phyloP scores from a whole-genome alignment of 306 rosid genomes.

The Luffa acutangula region DNA sequence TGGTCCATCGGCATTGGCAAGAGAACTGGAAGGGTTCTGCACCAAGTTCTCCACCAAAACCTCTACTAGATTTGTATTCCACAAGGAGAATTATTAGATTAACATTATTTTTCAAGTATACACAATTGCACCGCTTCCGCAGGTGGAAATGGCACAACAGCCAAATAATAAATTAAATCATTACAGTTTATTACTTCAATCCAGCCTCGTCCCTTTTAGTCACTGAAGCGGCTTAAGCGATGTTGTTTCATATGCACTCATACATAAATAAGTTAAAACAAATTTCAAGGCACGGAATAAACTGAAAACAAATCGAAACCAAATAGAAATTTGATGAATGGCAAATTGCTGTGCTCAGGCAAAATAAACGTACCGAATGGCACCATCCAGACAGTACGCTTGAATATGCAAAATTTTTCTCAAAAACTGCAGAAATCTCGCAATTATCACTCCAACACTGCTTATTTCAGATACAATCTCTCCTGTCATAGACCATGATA shows the following conservation, averaged over 20 bases:
- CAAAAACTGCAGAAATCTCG: background rate
- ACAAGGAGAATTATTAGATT: conserved; percentile 53
- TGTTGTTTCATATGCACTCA: background rate
- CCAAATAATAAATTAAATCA: background rate
- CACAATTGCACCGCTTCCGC: background rate
- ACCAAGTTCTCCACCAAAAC: conserved; percentile 77
- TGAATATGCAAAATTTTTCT: background rate
- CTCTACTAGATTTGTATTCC: conserved; percentile 69
- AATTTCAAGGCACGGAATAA: background rate
- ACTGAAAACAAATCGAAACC: background rate
- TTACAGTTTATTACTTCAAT: background rate
- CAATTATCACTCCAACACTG: background rate
- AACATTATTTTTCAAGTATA: background rate
- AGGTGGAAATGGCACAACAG: background rate
- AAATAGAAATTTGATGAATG: background rate
- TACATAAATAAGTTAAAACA: background rate
- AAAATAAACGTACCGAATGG: background rate
- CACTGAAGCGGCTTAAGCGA: background rate
- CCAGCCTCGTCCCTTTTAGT: background rate
- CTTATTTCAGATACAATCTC: background rate
- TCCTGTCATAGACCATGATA: background rate
- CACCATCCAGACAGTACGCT: background rate
- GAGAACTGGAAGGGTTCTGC: conserved; percentile 48
- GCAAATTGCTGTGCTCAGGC: background rate
- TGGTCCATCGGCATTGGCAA: conserved; percentile 59